Conservation (phyloP, 2,329 filamentous ascomycete genomes). For the Nannizzia gypsea region DNA sequence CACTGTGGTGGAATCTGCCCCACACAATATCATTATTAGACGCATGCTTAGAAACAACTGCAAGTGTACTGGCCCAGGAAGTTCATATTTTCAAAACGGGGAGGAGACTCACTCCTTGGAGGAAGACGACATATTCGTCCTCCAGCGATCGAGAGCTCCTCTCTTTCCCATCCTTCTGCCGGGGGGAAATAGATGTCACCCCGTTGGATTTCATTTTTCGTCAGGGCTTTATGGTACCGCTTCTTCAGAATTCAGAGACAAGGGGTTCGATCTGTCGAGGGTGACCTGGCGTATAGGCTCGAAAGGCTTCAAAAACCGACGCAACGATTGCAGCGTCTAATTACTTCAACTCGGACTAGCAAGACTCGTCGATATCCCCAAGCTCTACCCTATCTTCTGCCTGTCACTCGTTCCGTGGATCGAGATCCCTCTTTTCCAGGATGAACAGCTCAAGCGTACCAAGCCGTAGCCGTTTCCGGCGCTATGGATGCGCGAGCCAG, state of each 20-base stretch:
- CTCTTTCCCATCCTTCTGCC: conserved; percentile 23
- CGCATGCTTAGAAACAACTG: neutral
- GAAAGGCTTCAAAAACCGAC: no score
- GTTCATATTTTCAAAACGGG: neutral
- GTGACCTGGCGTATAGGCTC: no score
- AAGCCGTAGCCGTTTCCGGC: neutral
- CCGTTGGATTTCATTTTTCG: conserved; percentile 1
- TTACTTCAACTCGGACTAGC: neutral
- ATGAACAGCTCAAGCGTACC: neutral
- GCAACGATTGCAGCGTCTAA: neutral
- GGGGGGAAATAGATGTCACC: conserved; percentile 24
- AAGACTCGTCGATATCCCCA: neutral
- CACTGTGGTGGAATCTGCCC: conserved; percentile 33
- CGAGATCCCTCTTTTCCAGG: neutral
- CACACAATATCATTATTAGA: conserved; percentile 4
- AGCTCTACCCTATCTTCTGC: neutral
- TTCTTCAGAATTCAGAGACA: neutral
- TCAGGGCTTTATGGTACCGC: no score
- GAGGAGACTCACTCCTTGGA: conserved; percentile 29
- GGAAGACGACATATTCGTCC: conserved; percentile 35
- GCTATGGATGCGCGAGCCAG: neutral
- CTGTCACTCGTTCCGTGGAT: no score
- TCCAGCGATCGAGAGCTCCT: conserved; percentile 25
- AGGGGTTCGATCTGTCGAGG: neutral
- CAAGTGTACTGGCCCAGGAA: neutral